These are phyloP conservation scores for Pyrus communis DNA, from an alignment of 306 rosid genomes.

Conservation along the genomic window DNA sequence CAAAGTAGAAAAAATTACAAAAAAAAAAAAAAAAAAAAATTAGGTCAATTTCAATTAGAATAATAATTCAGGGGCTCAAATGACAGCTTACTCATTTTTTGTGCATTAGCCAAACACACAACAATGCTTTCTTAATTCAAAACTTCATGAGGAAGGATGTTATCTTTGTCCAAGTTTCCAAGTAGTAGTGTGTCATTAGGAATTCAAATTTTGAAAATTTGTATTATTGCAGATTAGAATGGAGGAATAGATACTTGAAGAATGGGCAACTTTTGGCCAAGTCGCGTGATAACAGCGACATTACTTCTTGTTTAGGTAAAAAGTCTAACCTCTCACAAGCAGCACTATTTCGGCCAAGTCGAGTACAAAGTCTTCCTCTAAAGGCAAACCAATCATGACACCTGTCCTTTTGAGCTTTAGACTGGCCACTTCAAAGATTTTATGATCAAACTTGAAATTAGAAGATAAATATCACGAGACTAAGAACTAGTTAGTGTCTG, in stretches of 20 bases:
- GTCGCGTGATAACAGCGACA: constrained; percentile 58
- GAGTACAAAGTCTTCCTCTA: constrained; percentile 1
- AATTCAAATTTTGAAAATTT: not conserved
- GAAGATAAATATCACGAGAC: not conserved
- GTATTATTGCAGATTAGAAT: not conserved
- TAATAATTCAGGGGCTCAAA: too few relatives aligned
- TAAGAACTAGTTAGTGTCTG: not conserved
- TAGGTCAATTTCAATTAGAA: too few relatives aligned
- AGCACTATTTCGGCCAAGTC: too few relatives aligned
- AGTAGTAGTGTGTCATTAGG: not conserved
- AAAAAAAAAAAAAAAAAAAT: too few relatives aligned
- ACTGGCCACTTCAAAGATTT: too few relatives aligned
- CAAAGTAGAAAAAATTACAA: too few relatives aligned
- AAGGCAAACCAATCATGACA: not conserved
- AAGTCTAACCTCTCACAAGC: constrained; percentile 25
- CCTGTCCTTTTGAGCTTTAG: not conserved
- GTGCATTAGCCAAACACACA: not conserved
- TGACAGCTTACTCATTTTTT: too few relatives aligned
- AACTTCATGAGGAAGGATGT: not conserved
- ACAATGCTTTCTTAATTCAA: not conserved
- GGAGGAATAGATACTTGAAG: constrained; percentile 12
- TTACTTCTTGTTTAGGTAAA: constrained; percentile 60
- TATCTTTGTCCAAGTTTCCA: not conserved
- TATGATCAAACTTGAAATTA: too few relatives aligned
- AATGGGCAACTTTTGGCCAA: constrained; percentile 36